Evolutionary conservation across 345 rosid genomes (phyloP).

Genomic region (Psidium friedrichsthalianum): DNA sequence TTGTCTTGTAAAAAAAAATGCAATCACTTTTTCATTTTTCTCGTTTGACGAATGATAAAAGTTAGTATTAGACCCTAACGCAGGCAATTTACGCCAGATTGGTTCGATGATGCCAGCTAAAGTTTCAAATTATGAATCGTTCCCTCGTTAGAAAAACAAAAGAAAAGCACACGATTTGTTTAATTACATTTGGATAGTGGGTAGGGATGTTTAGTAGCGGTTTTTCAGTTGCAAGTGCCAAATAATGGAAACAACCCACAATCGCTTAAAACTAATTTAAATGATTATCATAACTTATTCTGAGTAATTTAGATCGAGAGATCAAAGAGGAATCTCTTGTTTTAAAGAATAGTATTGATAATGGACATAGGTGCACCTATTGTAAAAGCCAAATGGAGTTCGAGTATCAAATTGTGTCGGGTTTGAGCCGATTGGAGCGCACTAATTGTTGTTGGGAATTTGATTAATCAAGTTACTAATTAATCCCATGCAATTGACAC

Average conservation of each 20-base stretch:
- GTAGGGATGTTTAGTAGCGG: not conserved
- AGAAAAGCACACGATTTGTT: not conserved
- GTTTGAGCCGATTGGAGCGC: not conserved
- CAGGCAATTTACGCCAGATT: not conserved
- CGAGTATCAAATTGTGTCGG: not conserved
- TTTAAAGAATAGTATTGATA: not conserved
- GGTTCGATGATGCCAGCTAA: not conserved
- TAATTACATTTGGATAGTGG: not conserved
- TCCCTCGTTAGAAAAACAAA: not conserved
- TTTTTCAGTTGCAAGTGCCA: not conserved
- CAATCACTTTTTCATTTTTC: not conserved
- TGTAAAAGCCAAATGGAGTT: not conserved
- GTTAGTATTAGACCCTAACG: not conserved
- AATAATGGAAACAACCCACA: not conserved
- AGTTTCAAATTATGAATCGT: not conserved
- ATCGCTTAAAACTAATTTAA: not conserved
- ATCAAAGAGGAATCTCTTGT: not conserved
- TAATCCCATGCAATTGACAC: not conserved
- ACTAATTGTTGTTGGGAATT: not conserved
- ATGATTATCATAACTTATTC: not conserved
- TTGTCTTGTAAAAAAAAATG: not conserved
- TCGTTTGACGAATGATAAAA: too few relatives aligned
- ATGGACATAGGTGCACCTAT: not conserved
- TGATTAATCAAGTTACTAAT: not conserved
- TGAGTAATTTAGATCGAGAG: not conserved